A percentile compares a stretch with the other conserved stretches of the same genome.
These are phyloP conservation scores for Cyclotella atomus DNA, from an alignment of 108 stramenopile genomes.

Conservation along the genomic window DNA sequence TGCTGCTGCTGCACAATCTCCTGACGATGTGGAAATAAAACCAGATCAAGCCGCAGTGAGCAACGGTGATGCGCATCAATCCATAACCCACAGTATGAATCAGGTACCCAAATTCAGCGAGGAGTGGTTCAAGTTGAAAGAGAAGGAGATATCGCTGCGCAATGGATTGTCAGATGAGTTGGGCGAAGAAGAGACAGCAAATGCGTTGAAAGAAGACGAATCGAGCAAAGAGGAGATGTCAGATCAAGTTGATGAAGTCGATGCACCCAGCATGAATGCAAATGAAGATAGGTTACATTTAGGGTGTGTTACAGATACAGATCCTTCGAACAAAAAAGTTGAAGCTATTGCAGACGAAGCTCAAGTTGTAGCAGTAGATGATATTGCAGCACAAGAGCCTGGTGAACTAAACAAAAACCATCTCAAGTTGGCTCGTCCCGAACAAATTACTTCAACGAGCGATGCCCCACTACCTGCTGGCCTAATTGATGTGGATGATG, in stretches of 20 bases:
- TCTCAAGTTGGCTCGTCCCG: neutral
- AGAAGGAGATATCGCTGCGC: neutral
- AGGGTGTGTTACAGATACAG: too few species aligned
- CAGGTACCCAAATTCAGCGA: neutral
- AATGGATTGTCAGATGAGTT: neutral
- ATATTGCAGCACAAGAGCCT: too few species aligned
- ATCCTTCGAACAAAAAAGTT: neutral
- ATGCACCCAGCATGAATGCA: neutral
- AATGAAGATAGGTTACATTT: neutral
- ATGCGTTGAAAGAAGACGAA: neutral
- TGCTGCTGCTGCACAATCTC: too few species aligned
- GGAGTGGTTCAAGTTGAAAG: constrained; percentile 3
- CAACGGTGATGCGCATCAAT: too few species aligned
- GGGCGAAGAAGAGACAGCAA: neutral
- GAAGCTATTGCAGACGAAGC: neutral
- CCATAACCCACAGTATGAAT: neutral
- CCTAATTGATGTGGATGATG: neutral
- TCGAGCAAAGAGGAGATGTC: neutral
- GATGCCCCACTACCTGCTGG: neutral
- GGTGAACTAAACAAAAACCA: neutral
- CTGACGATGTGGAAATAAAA: too few species aligned
- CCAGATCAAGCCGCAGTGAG: too few species aligned
- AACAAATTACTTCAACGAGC: neutral
- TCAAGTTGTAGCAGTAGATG: too few species aligned
- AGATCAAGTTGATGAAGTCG: neutral